Percentiles rank a stretch among this genome's conserved stretches.
These are phyloP conservation scores for Dactylellina haptotyla DNA, from an alignment of 2,329 filamentous ascomycete species.

Conservation along the genomic window DNA sequence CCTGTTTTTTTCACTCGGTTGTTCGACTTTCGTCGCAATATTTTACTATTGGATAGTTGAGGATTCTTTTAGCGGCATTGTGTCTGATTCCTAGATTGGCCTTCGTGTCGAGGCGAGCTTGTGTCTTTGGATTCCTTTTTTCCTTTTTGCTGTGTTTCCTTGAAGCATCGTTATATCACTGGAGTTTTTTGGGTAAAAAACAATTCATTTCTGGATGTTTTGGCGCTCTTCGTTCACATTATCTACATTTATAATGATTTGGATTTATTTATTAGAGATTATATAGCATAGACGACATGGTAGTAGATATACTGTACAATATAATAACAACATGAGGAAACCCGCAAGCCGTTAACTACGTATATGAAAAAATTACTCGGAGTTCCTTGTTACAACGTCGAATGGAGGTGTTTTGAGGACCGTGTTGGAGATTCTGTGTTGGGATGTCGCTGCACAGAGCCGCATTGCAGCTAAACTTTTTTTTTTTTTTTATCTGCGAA, in stretches of 20 bases:
- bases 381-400: too few species aligned
- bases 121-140: not conserved
- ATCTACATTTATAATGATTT: too few species aligned
- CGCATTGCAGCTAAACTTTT: constrained; percentile 28
- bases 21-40: constrained; percentile 2
- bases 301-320: too few species aligned
- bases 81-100: constrained; percentile 15
- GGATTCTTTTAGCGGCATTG: not conserved
- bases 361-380: too few species aligned
- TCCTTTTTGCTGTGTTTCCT: not conserved
- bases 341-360: too few species aligned
- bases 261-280: too few species aligned
- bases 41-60: not conserved
- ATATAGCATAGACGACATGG: too few species aligned
- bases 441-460: too few species aligned
- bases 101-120: not conserved
- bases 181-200: not conserved
- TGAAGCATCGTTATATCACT: not conserved
- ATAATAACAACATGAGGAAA: too few species aligned
- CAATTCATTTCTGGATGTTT: too few species aligned
- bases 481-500: constrained; percentile 42
- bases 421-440: constrained; percentile 38
- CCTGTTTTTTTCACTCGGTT: not conserved
- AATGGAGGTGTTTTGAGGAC: not conserved
- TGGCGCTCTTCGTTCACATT: too few species aligned